Evolutionary conservation across 176 grass and related monocot genomes (phyloP).

Genomic region (Aechmea fasciata): DNA sequence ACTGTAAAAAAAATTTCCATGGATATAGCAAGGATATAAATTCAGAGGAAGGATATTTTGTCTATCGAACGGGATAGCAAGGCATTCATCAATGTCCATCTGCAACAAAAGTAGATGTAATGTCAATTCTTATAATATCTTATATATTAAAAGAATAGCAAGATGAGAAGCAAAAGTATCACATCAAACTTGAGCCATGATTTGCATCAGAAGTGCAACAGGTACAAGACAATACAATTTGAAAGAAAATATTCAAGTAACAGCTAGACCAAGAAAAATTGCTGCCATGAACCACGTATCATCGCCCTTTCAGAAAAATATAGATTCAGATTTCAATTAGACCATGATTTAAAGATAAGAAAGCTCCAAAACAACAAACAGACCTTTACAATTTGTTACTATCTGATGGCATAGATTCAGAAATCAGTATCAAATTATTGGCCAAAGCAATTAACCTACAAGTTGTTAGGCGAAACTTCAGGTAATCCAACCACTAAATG

Average conservation of each 20-base stretch:
- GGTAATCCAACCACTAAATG: too few species aligned
- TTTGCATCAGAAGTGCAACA: not conserved
- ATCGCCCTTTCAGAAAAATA: not conserved
- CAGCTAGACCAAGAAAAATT: not conserved
- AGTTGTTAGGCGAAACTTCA: too few species aligned
- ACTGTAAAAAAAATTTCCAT: not conserved
- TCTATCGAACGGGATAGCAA: slow-evolving; percentile 66
- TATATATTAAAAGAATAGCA: not conserved
- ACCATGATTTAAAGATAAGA: too few species aligned
- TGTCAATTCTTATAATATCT: not conserved
- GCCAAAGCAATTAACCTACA: too few species aligned
- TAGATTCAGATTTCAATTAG: not conserved
- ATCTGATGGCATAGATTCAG: too few species aligned
- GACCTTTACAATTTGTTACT: too few species aligned
- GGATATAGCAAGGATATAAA: not conserved
- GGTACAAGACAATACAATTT: not conserved
- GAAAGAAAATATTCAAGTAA: not conserved
- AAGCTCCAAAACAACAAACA: too few species aligned
- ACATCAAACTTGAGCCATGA: not conserved
- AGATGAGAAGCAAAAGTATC: not conserved
- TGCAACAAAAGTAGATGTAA: slow-evolving; percentile 33
- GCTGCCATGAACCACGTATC: not conserved
- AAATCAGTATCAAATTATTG: too few species aligned
- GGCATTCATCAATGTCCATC: slow-evolving; percentile 74
- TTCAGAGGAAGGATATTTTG: slow-evolving; percentile 73